These are phyloP conservation scores for Wallacemonas sp. DNA, from an alignment of 208 protist genomes.

Conservation along the genomic window DNA sequence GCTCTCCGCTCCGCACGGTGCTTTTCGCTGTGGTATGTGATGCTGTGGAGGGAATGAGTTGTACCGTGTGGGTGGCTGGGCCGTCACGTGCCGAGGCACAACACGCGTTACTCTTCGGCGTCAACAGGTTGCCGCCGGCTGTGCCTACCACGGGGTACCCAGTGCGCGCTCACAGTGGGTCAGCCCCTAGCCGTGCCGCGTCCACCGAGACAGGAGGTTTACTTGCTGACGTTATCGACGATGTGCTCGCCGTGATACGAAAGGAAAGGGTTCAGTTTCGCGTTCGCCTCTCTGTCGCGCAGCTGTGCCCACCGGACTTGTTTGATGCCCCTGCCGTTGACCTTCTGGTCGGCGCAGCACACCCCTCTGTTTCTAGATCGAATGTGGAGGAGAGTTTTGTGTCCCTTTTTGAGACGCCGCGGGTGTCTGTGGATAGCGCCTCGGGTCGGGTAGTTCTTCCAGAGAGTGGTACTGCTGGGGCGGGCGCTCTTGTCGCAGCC, in stretches of 20 bases:
- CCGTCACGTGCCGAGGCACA: no score
- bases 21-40: neutral
- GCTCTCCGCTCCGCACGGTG: no score
- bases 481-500: neutral
- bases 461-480: no score
- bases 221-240: neutral
- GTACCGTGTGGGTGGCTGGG: neutral
- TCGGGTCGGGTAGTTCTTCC: no score
- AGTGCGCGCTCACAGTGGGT: no score
- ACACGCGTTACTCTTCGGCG: no score
- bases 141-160: no score
- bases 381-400: neutral
- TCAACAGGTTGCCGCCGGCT: no score
- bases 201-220: neutral
- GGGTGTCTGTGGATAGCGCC: no score
- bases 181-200: no score
- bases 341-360: conserved; percentile 2
- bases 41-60: neutral
- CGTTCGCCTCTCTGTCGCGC: conserved; percentile 2
- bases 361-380: no score
- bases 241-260: neutral
- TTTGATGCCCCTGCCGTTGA: neutral
- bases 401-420: no score
- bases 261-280: neutral
- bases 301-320: neutral